Evolutionary conservation across 768 basidiomycete species (phyloP), one percentile per base, ranked within the genome.

Genomic region (Suillus placidus): DNA sequence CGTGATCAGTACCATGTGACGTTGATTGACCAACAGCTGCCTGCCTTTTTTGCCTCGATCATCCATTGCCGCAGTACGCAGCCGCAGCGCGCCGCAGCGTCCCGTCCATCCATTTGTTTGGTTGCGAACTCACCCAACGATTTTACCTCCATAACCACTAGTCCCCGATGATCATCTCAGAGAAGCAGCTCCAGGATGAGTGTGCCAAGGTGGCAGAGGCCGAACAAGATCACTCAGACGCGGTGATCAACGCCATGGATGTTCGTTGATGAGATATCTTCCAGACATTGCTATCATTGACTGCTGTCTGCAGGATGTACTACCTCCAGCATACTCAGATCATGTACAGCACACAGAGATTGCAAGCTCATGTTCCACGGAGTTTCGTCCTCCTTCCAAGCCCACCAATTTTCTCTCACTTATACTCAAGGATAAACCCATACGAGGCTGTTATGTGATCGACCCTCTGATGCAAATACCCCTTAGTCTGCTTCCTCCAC

Each of bases 391-490:
- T 57, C 47, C 47, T 51, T n/a, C 61, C 14, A 63, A 68, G 13
- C 69, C 69, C 3, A 66, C 65, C 18, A 70, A 70, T 47, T 62
- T 64, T 23, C 60, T 70, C 18, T 68, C 62, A 4, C 37, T 68
- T 52, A 14, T 35, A n/a, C 35, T 47, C 58, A 58, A 23, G 34
- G 45, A 68, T 45, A 35, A 30, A 30, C 18, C 64, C 1, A 70
- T 70, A 38, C 65, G 56, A 61, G 69, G 67, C 3, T 66, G 60
- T 47, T 70, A 68, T 35, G 54, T 64, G 14, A 66, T 72, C 63
- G 66, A 71, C 45, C 71, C 71, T 38, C 52, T 30, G 3, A 49
- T 71, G 23, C 42, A 60, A 7, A 52, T 71, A 10, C 71, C 71
- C 26, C 20, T n/a, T 13, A 56, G 38, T n/a, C 57, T 72, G 18